Evolutionary conservation across 1,284 basidiomycete genomes (phyloP).

Genomic region (Malassezia arunalokei): DNA sequence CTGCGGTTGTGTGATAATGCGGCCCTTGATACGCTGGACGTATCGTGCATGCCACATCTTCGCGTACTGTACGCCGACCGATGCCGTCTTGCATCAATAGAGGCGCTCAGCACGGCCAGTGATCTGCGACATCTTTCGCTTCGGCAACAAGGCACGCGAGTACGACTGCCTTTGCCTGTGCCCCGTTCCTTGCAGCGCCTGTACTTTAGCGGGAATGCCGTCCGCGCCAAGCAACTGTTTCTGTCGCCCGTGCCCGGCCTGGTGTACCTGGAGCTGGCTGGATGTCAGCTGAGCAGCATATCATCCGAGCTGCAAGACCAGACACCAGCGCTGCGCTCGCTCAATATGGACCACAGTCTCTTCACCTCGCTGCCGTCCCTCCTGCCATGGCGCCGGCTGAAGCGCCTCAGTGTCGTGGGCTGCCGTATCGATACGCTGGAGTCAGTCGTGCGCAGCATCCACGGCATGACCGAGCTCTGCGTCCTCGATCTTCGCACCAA

Average conservation of each 20-base stretch:
- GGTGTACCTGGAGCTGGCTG: constrained; percentile 82
- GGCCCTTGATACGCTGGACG: constrained; percentile 58
- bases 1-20: constrained; percentile 71
- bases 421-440: constrained; percentile 31
- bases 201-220: constrained; percentile 72
- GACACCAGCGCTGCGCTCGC: constrained; percentile 72
- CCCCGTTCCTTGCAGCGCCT: constrained; percentile 77
- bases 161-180: constrained; percentile 55
- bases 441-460: constrained; percentile 24
- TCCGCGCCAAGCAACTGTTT: constrained; percentile 17
- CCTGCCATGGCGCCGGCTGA: constrained; percentile 24
- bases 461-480: constrained; percentile 25
- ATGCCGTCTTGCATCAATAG: constrained; percentile 56
- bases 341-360: constrained; percentile 55
- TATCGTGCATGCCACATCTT: constrained; percentile 59
- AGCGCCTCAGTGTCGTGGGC: constrained; percentile 36
- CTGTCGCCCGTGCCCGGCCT: constrained; percentile 47
- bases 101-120: constrained; percentile 52
- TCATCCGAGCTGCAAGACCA: constrained; percentile 58
- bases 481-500: constrained; percentile 39
- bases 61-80: constrained; percentile 86
- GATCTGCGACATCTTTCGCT: constrained; percentile 80
- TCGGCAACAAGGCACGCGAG: constrained; percentile 58
- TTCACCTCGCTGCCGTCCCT: constrained; percentile 28
- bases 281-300: constrained; percentile 67